These are phyloP conservation scores for Penicillium paneum DNA, from an alignment of 2,329 filamentous ascomycete genomes.

Conservation along the genomic window DNA sequence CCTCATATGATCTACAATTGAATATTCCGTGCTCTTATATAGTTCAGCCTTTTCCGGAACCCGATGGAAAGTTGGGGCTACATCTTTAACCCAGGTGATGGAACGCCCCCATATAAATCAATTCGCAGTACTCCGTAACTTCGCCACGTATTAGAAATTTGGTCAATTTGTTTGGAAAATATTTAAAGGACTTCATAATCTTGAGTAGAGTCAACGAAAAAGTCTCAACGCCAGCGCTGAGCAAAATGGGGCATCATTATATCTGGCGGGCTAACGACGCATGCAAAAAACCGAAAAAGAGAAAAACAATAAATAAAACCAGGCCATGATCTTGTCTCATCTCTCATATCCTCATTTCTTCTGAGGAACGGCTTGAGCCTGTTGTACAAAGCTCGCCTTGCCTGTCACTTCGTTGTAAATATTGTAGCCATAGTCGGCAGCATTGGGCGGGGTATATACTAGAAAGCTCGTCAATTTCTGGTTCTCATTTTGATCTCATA, in stretches of 20 bases:
- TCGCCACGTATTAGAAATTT: not conserved
- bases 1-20: not conserved
- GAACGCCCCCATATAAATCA: not conserved
- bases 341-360: not conserved
- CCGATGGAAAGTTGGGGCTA: not conserved
- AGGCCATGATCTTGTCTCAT: not conserved
- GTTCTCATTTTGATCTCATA: too few species aligned
- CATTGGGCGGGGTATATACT: conserved; percentile 36
- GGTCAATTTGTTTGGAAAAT: not conserved
- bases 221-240: not conserved
- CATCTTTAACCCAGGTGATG: not conserved
- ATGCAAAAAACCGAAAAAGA: not conserved
- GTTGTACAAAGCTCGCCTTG: conserved; percentile 26
- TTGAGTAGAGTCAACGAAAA: not conserved
- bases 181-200: not conserved
- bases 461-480: not conserved
- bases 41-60: not conserved
- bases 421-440: conserved; percentile 34
- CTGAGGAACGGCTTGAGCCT: conserved; percentile 20
- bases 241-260: not conserved
- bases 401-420: conserved; percentile 31
- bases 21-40: not conserved
- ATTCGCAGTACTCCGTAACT: not conserved
- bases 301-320: not conserved
- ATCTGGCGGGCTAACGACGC: conserved; percentile 1